Evolutionary conservation across 2,329 filamentous ascomycete genomes (phyloP).

Genomic region (Xylaria sp.): DNA sequence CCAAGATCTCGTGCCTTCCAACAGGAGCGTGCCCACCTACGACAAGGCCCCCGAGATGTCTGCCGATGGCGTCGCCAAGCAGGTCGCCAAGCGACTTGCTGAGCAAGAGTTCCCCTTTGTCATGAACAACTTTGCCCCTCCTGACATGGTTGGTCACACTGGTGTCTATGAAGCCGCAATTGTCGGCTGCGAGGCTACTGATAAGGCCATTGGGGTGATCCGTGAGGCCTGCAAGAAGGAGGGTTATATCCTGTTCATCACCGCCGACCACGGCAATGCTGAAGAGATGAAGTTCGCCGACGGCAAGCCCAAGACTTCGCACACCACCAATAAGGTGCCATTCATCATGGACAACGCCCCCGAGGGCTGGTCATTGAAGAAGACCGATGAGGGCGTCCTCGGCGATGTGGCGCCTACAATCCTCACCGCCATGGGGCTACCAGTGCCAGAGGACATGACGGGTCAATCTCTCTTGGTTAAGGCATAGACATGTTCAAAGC

Average conservation of each 20-base stretch:
- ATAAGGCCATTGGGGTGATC: conserved; percentile 92
- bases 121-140: conserved; percentile 99
- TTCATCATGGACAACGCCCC: conserved; percentile 99
- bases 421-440: conserved; percentile 88
- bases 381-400: conserved; percentile 82
- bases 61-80: conserved; percentile 87
- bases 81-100: conserved; percentile 85
- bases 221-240: conserved; percentile 94
- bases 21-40: conserved; percentile 91
- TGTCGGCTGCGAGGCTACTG: conserved; percentile 83
- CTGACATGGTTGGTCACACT: conserved; percentile 99
- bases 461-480: conserved; percentile 86
- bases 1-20: conserved; percentile 83
- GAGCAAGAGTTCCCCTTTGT: conserved; percentile 93
- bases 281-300: conserved; percentile 99
- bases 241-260: conserved; percentile 94
- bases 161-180: conserved; percentile 97
- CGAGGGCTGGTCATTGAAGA: conserved; percentile 85
- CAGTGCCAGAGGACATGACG: conserved; percentile 92
- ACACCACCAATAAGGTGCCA: conserved; percentile 97
- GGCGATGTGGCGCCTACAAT: conserved; percentile 98
- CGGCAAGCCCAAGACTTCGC: conserved; percentile 96
- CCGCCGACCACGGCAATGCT: conserved; percentile 95
- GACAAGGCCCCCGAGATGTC: conserved; percentile 97
- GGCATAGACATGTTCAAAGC: conserved; percentile 44